phyloP scores from a whole-genome alignment of 768 basidiomycete species.

The Suillus luteus region DNA sequence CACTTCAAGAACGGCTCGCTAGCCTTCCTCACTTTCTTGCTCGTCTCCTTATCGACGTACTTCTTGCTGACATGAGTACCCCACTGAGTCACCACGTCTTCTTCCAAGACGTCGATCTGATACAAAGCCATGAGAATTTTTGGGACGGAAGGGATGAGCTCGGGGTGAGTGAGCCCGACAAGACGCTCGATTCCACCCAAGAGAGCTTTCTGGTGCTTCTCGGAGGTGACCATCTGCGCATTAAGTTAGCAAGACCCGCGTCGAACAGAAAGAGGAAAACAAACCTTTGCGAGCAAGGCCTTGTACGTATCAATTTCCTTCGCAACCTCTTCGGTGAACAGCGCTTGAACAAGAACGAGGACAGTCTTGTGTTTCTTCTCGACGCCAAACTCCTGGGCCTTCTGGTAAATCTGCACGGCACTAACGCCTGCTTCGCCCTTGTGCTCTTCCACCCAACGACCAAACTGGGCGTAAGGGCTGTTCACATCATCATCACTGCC shows the following conservation, averaged over 20 bases:
- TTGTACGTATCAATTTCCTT: constrained; percentile 65
- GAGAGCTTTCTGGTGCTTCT: constrained; percentile 94
- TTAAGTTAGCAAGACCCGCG: constrained; percentile 11
- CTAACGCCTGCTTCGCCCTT: constrained; percentile 39
- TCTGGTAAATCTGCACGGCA: constrained; percentile 75
- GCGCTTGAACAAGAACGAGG: constrained; percentile 76
- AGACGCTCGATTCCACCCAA: constrained; percentile 91
- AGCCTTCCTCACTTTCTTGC: constrained; percentile 95
- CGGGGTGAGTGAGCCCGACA: constrained; percentile 73
- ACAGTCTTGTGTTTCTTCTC: constrained; percentile 94
- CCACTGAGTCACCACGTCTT: constrained; percentile 89
- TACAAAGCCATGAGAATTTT: constrained; percentile 95
- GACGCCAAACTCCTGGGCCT: constrained; percentile 87
- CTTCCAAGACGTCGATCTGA: constrained; percentile 89
- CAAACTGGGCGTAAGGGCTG: constrained; percentile 83
- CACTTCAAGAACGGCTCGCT: constrained; percentile 96
- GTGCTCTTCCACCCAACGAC: constrained; percentile 83
- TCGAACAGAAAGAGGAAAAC: not conserved
- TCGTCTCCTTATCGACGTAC: constrained; percentile 91
- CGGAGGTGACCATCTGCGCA: constrained; percentile 78
- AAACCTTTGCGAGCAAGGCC: constrained; percentile 77
- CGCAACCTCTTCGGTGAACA: constrained; percentile 78
- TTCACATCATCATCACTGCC: constrained; percentile 87
- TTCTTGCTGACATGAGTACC: constrained; percentile 97
- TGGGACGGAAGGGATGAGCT: constrained; percentile 70